Evolutionary conservation across 2,329 filamentous ascomycete genomes (phyloP).

Genomic region (Fusarium graminum): DNA sequence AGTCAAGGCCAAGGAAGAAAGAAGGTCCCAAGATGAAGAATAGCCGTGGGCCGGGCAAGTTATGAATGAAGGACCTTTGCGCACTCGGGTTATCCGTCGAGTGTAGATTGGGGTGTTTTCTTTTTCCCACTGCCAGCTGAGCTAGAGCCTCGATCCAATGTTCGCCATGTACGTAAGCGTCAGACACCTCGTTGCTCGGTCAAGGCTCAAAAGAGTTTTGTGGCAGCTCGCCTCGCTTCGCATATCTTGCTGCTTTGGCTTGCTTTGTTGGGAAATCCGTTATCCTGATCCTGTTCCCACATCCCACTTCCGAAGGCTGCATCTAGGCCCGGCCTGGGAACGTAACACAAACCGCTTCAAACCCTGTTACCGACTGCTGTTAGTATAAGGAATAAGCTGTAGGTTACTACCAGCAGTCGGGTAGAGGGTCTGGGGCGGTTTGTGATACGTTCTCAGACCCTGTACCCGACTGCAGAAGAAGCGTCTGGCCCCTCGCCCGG

Average conservation of each 20-base stretch:
- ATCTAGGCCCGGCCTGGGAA: constrained; percentile 7
- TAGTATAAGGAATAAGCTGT: no score
- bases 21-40: constrained; percentile 18
- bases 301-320: neutral
- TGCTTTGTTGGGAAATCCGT: neutral
- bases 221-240: neutral
- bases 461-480: constrained; percentile 11
- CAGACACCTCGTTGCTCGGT: neutral
- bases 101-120: constrained; percentile 5
- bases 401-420: no score
- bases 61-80: constrained; percentile 33
- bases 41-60: constrained; percentile 25
- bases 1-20: constrained; percentile 19
- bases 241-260: neutral
- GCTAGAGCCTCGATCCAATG: constrained; percentile 13
- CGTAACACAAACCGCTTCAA: constrained; percentile 13
- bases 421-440: constrained; percentile 13
- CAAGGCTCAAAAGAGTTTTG: neutral
- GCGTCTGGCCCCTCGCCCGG: neutral
- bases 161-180: constrained; percentile 1
- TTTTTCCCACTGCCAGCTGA: constrained; percentile 7
- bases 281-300: neutral
- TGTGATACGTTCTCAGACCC: constrained; percentile 18
- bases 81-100: constrained; percentile 18
- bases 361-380: no score